Percentiles rank a stretch among this genome's conserved stretches.
phyloP scores from a whole-genome alignment of 108 stramenopile genomes.

The Skeletonema marinoi region DNA sequence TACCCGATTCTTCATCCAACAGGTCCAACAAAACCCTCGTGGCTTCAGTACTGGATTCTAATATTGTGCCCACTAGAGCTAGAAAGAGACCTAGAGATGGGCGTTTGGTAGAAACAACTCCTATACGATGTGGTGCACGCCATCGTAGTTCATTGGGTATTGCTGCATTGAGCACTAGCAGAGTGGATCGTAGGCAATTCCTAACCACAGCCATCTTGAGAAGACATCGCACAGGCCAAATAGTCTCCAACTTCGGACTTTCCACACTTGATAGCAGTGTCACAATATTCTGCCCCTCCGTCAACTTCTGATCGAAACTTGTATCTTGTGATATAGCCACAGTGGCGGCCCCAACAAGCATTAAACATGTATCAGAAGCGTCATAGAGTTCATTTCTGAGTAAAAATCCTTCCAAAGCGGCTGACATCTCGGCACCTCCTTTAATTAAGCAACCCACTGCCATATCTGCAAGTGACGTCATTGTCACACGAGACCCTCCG shows the following conservation, averaged over 20 bases:
- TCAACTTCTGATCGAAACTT: background rate
- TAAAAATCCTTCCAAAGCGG: conserved; percentile 66
- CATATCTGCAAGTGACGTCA: conserved; percentile 78
- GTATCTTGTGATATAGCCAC: conserved; percentile 44
- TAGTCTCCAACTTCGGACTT: conserved; percentile 29
- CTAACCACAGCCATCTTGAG: conserved; percentile 67
- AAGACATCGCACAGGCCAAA: conserved; percentile 79
- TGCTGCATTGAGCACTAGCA: conserved; percentile 68
- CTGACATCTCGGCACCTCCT: conserved; percentile 67
- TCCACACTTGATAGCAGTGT: conserved; percentile 23
- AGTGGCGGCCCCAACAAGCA: conserved; percentile 61
- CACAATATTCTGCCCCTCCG: conserved; percentile 30
- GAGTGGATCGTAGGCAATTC: conserved; percentile 59
- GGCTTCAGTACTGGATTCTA: conserved; percentile 55
- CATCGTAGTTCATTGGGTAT: conserved; percentile 81
- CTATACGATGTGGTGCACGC: conserved; percentile 31
- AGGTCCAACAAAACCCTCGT: conserved; percentile 59
- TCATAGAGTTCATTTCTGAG: conserved; percentile 62
- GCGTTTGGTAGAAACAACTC: conserved; percentile 9
- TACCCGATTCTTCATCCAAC: conserved; percentile 54
- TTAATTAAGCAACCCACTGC: conserved; percentile 77
- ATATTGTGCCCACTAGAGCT: conserved; percentile 55
- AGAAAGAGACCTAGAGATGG: conserved; percentile 58
- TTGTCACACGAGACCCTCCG: conserved; percentile 1
- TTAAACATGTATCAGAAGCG: conserved; percentile 62